Conservation (phyloP, 306 rosid genomes). For the Styphnolobium japonicum region DNA sequence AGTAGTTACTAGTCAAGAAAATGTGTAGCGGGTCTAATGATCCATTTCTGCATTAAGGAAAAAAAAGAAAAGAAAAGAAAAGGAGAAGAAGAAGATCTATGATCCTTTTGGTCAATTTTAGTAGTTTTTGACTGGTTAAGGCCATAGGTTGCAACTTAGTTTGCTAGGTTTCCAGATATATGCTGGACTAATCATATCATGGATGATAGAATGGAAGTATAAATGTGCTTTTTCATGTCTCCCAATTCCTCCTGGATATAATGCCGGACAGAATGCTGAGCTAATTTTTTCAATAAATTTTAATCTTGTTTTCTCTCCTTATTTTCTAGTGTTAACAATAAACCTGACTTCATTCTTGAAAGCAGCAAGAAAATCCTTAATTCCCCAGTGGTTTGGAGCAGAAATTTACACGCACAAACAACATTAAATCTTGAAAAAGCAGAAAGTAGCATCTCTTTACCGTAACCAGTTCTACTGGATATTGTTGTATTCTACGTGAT, state of each 20-base stretch:
- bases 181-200: background rate
- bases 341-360: conserved; percentile 9
- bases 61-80: background rate
- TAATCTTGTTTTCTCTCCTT: background rate
- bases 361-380: conserved; percentile 1
- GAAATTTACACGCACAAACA: background rate
- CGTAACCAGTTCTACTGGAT: conserved; percentile 71
- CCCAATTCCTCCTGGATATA: background rate
- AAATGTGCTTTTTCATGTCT: background rate
- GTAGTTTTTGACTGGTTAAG: background rate
- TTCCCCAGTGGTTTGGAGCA: conserved; percentile 6
- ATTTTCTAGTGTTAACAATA: background rate
- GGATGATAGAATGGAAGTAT: background rate
- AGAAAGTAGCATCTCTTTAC: conserved; percentile 43
- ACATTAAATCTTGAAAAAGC: conserved; percentile 11
- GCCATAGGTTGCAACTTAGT: background rate
- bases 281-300: background rate
- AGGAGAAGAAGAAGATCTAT: background rate
- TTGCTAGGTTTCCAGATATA: background rate
- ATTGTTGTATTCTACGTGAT: conserved; percentile 35
- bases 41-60: background rate
- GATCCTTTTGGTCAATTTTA: background rate
- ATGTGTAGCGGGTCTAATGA: background rate
- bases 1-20: background rate
- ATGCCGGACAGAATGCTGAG: background rate